Percentiles rank a stretch among this genome's conserved stretches.
Evolutionary conservation across 1,139 yeast species (phyloP).

Genomic region (Spathaspora sp.): DNA sequence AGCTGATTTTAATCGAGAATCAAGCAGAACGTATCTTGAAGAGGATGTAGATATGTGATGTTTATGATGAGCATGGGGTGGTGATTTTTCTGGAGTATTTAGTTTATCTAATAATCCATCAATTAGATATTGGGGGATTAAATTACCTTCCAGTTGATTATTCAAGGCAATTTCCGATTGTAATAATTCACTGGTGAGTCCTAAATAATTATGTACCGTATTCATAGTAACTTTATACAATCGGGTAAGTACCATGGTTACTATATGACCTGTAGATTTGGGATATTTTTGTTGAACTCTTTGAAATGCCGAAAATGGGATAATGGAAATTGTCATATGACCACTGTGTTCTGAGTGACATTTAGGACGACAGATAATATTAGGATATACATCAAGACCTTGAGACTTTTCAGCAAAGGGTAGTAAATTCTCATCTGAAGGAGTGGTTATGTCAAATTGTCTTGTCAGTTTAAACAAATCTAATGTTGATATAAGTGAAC

Average conservation of each 20-base stretch:
- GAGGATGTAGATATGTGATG: conserved; percentile 16
- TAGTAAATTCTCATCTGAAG: background rate
- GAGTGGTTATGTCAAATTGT: background rate
- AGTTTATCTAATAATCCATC: conserved; percentile 57
- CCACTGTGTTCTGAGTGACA: background rate
- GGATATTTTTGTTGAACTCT: conserved; percentile 77
- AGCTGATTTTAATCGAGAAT: conserved; percentile 58
- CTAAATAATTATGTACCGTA: conserved; percentile 84
- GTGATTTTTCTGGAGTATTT: background rate
- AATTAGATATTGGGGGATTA: conserved; percentile 60
- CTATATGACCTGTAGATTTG: conserved; percentile 87
- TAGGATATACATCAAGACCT: conserved; percentile 7
- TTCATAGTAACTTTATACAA: conserved; percentile 88
- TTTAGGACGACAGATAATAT: conserved; percentile 14
- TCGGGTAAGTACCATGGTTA: conserved; percentile 86
- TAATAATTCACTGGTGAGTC: conserved; percentile 78
- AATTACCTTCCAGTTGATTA: conserved; percentile 17
- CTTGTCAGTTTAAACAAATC: conserved; percentile 43
- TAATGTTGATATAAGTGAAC: conserved; percentile 78
- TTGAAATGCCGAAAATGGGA: conserved; percentile 81
- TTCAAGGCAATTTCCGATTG: conserved; percentile 75
- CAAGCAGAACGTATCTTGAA: conserved; percentile 67
- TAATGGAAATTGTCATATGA: conserved; percentile 72
- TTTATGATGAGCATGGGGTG: conserved; percentile 3
- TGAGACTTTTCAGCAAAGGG: background rate